Evolutionary conservation across 108 stramenopile species (phyloP).

Genomic region (Nitzschia sp.): DNA sequence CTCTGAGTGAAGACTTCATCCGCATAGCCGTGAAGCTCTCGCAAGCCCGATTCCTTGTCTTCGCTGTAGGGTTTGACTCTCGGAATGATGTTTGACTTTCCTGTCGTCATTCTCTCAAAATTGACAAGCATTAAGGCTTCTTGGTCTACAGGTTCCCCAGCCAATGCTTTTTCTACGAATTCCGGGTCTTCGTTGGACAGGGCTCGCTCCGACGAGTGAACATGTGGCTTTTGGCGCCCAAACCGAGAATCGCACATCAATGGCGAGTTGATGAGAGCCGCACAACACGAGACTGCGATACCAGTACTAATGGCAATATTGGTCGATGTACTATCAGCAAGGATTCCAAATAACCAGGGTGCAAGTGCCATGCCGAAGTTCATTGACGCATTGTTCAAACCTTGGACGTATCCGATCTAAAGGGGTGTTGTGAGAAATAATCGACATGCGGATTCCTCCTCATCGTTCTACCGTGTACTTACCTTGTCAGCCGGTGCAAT

Average conservation of each 20-base stretch:
- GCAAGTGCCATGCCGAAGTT: conserved; percentile 63
- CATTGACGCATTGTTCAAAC: conserved; percentile 54
- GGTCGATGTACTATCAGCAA: conserved; percentile 45
- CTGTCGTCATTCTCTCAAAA: conserved; percentile 15
- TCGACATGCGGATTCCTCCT: neutral
- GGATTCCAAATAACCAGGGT: conserved; percentile 54
- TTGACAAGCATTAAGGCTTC: conserved; percentile 33
- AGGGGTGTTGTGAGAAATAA: neutral
- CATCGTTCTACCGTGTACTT: neutral
- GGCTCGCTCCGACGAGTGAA: conserved; percentile 15
- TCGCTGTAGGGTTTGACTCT: conserved; percentile 40
- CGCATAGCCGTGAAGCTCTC: conserved; percentile 21
- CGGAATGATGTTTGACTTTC: conserved; percentile 35
- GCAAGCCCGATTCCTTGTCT: conserved; percentile 40
- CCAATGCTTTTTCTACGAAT: conserved; percentile 36
- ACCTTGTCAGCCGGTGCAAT: conserved; percentile 45
- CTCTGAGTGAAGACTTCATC: conserved; percentile 22
- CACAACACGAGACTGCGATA: conserved; percentile 38
- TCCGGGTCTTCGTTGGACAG: conserved; percentile 41
- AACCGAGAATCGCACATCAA: conserved; percentile 37
- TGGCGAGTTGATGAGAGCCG: conserved; percentile 44
- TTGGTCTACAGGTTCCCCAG: conserved; percentile 39
- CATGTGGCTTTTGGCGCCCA: conserved; percentile 22
- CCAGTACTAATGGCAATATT: conserved; percentile 38
- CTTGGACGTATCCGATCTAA: conserved; percentile 53